Evolutionary conservation across 768 basidiomycete genomes (phyloP), one percentile per base, ranked within the genome.

Genomic region (Leccinum sublutescens): DNA sequence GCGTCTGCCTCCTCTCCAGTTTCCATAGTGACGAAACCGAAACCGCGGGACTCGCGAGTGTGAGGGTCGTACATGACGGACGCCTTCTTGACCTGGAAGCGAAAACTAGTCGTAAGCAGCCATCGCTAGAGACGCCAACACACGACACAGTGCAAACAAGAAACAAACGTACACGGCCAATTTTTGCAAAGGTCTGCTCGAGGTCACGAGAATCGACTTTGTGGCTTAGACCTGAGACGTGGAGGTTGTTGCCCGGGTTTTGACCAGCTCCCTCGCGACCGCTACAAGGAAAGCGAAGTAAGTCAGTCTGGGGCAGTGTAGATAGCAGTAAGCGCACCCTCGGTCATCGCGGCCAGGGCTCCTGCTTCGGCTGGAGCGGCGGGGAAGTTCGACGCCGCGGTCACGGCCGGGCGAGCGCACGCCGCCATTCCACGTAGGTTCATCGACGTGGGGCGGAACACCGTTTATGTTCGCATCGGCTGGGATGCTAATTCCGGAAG

Each of bases 21-120:
- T 72, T 86, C 87, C 87, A 92, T 89, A 52, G 86, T 90, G 61
- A 97, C 95, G 74, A 98, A 98, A 15, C 93, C 95, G 66, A 90
- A 90, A 50, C 88, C 88, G 63, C 88, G 85, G 50, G 87, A 85
- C 63, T 87, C 86, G 51, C 85, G 83, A 38, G 84, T 85, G 68
- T 87, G 86, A 8, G 86, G 86, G 68, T 87, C 86, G 62, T 85
- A 85, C 84, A 86, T 85, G 64, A 87, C 84, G 7, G 85, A 85
- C 12, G 86, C 85, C 66, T 86, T 87, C 65, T 85, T 80, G 60
- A 87, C 85, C 66, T 75, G 43, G 51, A 54, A 54, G 27, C 12
- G 11, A 52, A 17, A 12, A 23, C 21, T 15, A n/a, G 31, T 48
- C 19, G 19, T 69, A 50, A 68, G 55, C 15, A 54, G 12, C 23